These are phyloP conservation scores for Lepidium sativum DNA, from an alignment of 345 rosid genomes.

Conservation along the genomic window DNA sequence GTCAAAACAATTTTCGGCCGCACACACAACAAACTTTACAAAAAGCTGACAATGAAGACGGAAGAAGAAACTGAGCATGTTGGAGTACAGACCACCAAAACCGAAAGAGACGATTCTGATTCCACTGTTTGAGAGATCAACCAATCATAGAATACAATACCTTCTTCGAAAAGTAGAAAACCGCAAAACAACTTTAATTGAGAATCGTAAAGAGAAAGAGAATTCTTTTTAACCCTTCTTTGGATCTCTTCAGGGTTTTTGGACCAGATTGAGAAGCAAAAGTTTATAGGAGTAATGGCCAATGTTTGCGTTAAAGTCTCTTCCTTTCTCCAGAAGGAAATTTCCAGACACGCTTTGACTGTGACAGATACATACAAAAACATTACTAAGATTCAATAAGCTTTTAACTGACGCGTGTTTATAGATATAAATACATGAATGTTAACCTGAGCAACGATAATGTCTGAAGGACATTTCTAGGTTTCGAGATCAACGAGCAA, in stretches of 20 bases:
- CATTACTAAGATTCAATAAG: not conserved
- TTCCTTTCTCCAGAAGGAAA: not conserved
- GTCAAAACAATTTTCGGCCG: constrained; percentile 1
- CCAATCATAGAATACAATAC: constrained; percentile 21
- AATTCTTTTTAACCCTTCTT: not conserved
- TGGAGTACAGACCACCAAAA: not conserved
- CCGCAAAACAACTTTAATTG: not conserved
- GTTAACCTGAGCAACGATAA: not conserved
- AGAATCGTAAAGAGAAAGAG: not conserved
- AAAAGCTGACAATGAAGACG: constrained; percentile 1
- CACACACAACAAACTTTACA: not conserved
- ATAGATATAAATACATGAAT: not conserved
- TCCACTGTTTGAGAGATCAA: not conserved
- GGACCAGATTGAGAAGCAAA: not conserved
- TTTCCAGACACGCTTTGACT: not conserved
- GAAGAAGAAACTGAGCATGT: not conserved
- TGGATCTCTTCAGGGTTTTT: not conserved
- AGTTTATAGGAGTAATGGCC: not conserved
- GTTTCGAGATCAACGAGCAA: not conserved
- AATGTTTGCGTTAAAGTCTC: not conserved
- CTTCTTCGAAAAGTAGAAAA: not conserved
- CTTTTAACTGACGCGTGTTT: not conserved
- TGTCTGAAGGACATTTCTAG: not conserved
- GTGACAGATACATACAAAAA: not conserved
- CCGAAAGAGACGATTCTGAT: constrained; percentile 18